These are phyloP conservation scores for Conticribra weissflogii DNA, from an alignment of 108 stramenopile genomes.

Conservation along the genomic window DNA sequence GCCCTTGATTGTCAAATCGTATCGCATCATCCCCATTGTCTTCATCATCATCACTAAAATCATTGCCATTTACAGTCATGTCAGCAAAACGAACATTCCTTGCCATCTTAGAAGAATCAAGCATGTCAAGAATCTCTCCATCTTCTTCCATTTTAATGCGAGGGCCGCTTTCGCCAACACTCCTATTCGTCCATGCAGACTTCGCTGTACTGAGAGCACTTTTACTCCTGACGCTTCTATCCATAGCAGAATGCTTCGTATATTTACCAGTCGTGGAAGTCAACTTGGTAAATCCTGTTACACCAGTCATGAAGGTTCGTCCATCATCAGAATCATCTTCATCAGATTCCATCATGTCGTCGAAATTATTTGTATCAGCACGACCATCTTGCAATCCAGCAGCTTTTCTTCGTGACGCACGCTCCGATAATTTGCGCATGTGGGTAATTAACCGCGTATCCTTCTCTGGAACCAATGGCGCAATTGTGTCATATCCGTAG, in stretches of 20 bases:
- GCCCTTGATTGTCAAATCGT: constrained; percentile 82
- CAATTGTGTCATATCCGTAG: constrained; percentile 84
- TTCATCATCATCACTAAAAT: constrained; percentile 73
- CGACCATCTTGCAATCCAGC: constrained; percentile 46
- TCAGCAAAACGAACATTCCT: constrained; percentile 68
- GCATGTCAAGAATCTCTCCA: constrained; percentile 84
- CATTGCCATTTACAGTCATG: constrained; percentile 30
- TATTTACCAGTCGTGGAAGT: constrained; percentile 52
- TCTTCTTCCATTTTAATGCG: constrained; percentile 67
- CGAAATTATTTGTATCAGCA: constrained; percentile 49
- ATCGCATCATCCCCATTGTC: constrained; percentile 58
- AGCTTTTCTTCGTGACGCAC: constrained; percentile 64
- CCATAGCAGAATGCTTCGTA: constrained; percentile 18
- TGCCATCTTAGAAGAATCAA: constrained; percentile 71
- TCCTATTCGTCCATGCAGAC: constrained; percentile 42
- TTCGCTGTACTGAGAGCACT: constrained; percentile 35
- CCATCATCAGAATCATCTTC: constrained; percentile 91
- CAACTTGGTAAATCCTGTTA: constrained; percentile 67
- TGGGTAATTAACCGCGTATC: constrained; percentile 87
- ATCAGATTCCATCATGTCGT: constrained; percentile 84
- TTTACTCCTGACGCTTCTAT: constrained; percentile 28
- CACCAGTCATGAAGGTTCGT: constrained; percentile 70
- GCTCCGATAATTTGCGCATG: constrained; percentile 83
- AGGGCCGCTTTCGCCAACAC: constrained; percentile 28
- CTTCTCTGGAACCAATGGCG: constrained; percentile 75